phyloP scores from a whole-genome alignment of 2,329 filamentous ascomycete genomes.

The Aspergillus fischeri region DNA sequence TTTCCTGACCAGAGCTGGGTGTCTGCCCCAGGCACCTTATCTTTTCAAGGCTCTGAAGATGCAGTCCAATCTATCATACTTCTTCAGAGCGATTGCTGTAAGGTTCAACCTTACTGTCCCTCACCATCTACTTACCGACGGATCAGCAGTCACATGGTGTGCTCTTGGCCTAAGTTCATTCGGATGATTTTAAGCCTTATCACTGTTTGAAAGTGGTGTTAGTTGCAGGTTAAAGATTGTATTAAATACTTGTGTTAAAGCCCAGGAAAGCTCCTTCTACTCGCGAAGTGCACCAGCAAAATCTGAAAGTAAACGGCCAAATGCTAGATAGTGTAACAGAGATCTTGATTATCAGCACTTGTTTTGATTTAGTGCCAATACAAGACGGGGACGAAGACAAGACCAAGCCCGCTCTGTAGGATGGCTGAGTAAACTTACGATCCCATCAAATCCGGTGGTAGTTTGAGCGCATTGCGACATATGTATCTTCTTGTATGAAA shows the following conservation, averaged over 20 bases:
- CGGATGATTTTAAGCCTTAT: background rate
- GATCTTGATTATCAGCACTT: background rate
- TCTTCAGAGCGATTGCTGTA: no score
- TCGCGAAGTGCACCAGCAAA: background rate
- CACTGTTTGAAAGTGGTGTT: background rate
- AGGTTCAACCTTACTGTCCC: no score
- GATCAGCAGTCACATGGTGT: no score
- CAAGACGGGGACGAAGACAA: background rate
- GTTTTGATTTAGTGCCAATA: background rate
- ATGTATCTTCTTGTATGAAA: background rate
- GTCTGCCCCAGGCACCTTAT: background rate
- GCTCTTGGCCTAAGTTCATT: no score
- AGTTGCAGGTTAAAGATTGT: background rate
- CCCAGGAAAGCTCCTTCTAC: background rate
- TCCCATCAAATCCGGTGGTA: background rate
- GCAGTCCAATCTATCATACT: no score
- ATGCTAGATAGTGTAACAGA: background rate
- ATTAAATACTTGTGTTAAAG: background rate
- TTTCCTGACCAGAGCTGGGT: background rate
- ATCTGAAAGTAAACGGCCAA: background rate
- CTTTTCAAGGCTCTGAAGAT: no score
- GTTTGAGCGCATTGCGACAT: background rate
- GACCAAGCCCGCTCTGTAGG: constrained; percentile 1
- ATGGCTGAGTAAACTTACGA: constrained; percentile 10
- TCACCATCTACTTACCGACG: no score